Conservation (phyloP, 441 rosid genomes). For the Populus hybrid region DNA sequence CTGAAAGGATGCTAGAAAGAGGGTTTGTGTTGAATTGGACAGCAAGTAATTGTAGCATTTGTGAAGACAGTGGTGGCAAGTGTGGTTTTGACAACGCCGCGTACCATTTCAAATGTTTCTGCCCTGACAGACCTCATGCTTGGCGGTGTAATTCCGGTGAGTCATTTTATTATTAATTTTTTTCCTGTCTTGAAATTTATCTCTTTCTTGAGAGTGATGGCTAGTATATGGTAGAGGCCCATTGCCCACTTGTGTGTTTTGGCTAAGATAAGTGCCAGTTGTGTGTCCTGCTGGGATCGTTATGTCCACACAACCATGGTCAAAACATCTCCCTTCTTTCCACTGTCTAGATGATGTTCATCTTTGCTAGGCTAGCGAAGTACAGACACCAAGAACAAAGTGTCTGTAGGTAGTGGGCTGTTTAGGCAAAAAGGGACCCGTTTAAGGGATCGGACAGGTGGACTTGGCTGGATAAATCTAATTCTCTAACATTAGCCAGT, state of each 20-base stretch:
- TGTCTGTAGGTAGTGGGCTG: too few relatives aligned
- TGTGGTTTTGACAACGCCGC: slow-evolving; percentile 38
- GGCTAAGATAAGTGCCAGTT: neutral
- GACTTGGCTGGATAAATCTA: too few relatives aligned
- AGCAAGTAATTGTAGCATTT: slow-evolving; percentile 39
- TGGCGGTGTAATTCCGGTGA: slow-evolving; percentile 19
- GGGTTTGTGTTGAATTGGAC: slow-evolving; percentile 49
- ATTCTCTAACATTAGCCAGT: too few relatives aligned
- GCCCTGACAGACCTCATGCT: slow-evolving; percentile 56
- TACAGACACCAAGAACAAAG: too few relatives aligned
- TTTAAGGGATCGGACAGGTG: too few relatives aligned
- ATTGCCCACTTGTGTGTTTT: neutral
- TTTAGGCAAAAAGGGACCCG: too few relatives aligned
- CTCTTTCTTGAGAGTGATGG: too few relatives aligned
- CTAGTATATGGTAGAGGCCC: too few relatives aligned
- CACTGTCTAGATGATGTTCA: slow-evolving; percentile 2
- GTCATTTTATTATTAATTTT: neutral
- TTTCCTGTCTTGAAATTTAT: too few relatives aligned
- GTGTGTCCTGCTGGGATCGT: neutral
- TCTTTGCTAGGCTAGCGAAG: neutral
- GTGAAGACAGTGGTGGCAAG: slow-evolving; percentile 41
- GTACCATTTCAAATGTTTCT: slow-evolving; percentile 41
- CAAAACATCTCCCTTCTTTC: neutral
- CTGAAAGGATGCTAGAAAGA: slow-evolving; percentile 3
- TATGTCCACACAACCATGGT: neutral